These are phyloP conservation scores for Cryptosporidium sp. DNA, from an alignment of 169 alveolate species.

Conservation along the genomic window DNA sequence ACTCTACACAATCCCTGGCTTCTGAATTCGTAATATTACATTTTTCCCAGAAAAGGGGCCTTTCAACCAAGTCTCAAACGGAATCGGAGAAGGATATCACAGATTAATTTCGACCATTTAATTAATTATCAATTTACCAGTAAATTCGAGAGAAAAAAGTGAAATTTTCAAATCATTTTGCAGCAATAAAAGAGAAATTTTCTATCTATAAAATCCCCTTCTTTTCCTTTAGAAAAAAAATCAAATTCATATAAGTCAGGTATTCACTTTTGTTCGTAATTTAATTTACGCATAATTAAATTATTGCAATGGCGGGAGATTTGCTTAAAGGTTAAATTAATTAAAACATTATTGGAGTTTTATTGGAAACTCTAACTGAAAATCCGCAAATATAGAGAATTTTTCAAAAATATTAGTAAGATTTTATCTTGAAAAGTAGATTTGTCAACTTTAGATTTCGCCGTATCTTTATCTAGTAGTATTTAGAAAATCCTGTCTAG, in stretches of 20 bases:
- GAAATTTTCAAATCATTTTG: too few species aligned
- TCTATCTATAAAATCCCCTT: too few species aligned
- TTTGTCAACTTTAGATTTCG: too few species aligned
- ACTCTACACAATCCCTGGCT: slow-evolving; percentile 88
- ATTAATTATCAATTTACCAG: too few species aligned
- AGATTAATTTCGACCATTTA: too few species aligned
- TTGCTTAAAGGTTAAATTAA: not conserved
- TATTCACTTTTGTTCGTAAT: too few species aligned
- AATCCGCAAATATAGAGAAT: too few species aligned
- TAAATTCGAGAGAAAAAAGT: too few species aligned
- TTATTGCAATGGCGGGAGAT: not conserved
- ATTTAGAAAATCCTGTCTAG: not conserved
- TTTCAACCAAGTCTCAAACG: not conserved
- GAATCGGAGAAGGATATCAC: not conserved
- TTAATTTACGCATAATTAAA: not conserved
- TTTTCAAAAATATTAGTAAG: not conserved
- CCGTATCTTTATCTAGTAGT: not conserved
- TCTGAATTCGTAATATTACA: not conserved
- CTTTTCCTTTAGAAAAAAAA: not conserved
- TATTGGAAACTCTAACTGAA: too few species aligned
- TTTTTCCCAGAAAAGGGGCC: too few species aligned
- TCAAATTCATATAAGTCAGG: not conserved
- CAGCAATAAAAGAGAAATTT: not conserved
- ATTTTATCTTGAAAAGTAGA: not conserved
- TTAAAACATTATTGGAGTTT: too few species aligned